These are phyloP conservation scores for Podaxis mareebaensis DNA, from an alignment of 768 basidiomycete genomes.

Conservation along the genomic window DNA sequence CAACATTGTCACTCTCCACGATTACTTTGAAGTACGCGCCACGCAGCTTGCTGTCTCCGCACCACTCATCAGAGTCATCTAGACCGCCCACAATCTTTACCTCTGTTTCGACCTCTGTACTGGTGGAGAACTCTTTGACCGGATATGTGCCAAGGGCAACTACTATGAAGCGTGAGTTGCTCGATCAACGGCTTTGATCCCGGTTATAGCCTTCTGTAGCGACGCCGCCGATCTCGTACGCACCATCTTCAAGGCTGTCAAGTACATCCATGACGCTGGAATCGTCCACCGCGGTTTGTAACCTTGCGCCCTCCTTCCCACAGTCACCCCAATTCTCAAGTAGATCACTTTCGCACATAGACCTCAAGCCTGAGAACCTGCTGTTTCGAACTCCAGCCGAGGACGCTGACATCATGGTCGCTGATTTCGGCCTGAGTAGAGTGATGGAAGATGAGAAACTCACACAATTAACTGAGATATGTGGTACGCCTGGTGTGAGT, in stretches of 20 bases:
- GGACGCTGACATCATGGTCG: constrained; percentile 94
- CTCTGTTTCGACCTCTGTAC: constrained; percentile 96
- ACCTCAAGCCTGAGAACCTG: constrained; percentile 97
- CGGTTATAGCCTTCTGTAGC: constrained; percentile 36
- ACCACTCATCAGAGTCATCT: constrained; percentile 4
- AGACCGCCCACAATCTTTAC: constrained; percentile 93
- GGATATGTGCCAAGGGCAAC: constrained; percentile 96
- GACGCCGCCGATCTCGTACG: constrained; percentile 90
- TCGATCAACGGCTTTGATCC: not conserved
- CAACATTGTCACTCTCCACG: constrained; percentile 92
- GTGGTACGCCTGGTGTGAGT: constrained; percentile 86
- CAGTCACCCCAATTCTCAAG: not conserved
- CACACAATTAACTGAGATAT: constrained; percentile 88
- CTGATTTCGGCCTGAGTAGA: constrained; percentile 92
- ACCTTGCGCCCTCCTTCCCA: not conserved
- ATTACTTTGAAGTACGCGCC: constrained; percentile 87
- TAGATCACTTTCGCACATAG: constrained; percentile 33
- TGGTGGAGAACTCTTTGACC: constrained; percentile 97
- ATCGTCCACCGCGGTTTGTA: constrained; percentile 86
- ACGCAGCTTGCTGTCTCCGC: not conserved
- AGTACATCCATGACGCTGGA: constrained; percentile 87
- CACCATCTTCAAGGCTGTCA: constrained; percentile 83
- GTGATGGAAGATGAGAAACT: constrained; percentile 91
- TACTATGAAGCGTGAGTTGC: constrained; percentile 85
- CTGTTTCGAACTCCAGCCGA: constrained; percentile 89